Evolutionary conservation across 768 basidiomycete species (phyloP), one percentile per base, ranked within the genome.

Genomic region (Lyophyllum decastes): DNA sequence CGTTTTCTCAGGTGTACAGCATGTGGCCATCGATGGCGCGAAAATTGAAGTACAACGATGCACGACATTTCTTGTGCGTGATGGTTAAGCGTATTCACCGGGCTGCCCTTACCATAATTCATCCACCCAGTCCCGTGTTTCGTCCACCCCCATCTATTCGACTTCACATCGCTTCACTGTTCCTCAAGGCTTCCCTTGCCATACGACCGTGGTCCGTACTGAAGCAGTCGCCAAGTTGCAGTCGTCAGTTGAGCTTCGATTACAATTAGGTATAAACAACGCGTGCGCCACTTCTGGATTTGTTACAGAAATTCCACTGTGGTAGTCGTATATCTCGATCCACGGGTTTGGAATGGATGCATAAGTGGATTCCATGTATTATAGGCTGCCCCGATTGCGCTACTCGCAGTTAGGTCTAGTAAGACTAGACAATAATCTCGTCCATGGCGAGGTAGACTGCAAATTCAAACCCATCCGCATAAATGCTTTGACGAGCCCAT

Each of bases 1-100:
- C 30, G 25, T 25, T 48, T 14, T 49, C 38, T 17, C 60, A 89
- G 88, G 26, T 89, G 88, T 61, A 80, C 82, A 14, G 70, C 76
- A 7, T 90, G 88, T 62, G 81, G 81, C 1, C 79, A 87, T 61
- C 82, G 84, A 64, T 90, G 88, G 88, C 79, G 87, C 58, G 87
- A 89, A 73, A 87, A 87, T 65, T 88, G 61, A 55, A n/a, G 43
- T 24, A 50, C 34, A 4, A 3, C 16, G 16, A 26, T 26, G 12
- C 44, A 35, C n/a, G 54, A 17, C n/a, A 19, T n/a, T 41, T n/a
- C n/a, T 19, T 2, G 9, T 41, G n/a, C 4, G 5, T n/a, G 16
- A 10, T 19, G 27, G 47, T 30, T 14, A 30, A 26, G 26, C n/a
- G 17, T 8, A 17, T 26, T 26, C 35, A 38, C 6, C 10, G 14